A percentile compares a stretch with the other conserved stretches of the same genome.
phyloP scores from a whole-genome alignment of 2,329 filamentous ascomycete genomes.

The Neonectria sp. region DNA sequence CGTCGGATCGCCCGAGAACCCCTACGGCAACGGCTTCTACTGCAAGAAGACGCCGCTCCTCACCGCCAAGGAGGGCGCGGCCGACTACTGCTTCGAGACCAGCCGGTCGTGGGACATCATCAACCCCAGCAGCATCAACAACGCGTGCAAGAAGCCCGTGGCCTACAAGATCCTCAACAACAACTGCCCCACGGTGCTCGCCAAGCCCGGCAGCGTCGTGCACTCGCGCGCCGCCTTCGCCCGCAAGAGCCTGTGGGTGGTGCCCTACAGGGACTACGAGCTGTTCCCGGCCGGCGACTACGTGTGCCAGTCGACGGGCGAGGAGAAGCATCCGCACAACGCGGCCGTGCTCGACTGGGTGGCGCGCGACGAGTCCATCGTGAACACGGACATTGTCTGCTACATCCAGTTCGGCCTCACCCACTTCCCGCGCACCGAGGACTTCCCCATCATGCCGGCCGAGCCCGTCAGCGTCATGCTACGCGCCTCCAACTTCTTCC shows the following conservation, averaged over 20 bases:
- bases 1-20: slow-evolving; percentile 86
- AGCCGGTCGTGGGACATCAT: slow-evolving; percentile 91
- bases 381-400: slow-evolving; percentile 88
- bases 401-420: slow-evolving; percentile 96
- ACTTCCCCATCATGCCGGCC: slow-evolving; percentile 93
- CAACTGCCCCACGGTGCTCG: slow-evolving; percentile 83
- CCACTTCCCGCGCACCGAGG: slow-evolving; percentile 91
- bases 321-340: slow-evolving; percentile 70
- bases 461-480: slow-evolving; percentile 88
- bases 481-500: slow-evolving; percentile 87
- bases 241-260: slow-evolving; percentile 56
- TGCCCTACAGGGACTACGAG: slow-evolving; percentile 81
- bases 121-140: slow-evolving; percentile 87
- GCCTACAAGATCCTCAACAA: slow-evolving; percentile 92
- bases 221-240: slow-evolving; percentile 93
- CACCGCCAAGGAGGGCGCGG: slow-evolving; percentile 77
- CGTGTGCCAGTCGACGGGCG: slow-evolving; percentile 88
- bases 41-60: slow-evolving; percentile 85
- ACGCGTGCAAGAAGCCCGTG: slow-evolving; percentile 86
- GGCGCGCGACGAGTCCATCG: slow-evolving; percentile 78
- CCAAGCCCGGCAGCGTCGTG: slow-evolving; percentile 87
- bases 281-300: slow-evolving; percentile 90
- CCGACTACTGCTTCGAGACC: slow-evolving; percentile 86
- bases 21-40: slow-evolving; percentile 92
- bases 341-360: slow-evolving; percentile 84